These are phyloP conservation scores for Vaccinium darrowii DNA, from an alignment of 148 eudicot species.

Conservation along the genomic window DNA sequence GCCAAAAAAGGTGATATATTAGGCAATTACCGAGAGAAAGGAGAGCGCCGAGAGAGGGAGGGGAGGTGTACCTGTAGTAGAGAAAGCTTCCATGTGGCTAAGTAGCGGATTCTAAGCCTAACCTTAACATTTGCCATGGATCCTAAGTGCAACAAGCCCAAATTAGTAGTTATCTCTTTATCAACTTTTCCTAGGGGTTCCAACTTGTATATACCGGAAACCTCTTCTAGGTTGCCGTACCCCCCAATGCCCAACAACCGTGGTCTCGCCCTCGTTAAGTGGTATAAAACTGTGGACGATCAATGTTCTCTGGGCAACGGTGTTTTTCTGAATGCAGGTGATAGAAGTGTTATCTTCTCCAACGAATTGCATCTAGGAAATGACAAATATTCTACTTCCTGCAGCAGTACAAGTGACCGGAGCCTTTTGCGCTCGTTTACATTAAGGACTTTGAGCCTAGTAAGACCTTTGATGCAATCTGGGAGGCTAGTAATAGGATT, in stretches of 20 bases:
- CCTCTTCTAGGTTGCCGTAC: too few relatives aligned
- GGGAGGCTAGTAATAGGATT: slow-evolving; percentile 9
- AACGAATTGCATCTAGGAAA: neutral
- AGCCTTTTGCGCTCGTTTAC: neutral
- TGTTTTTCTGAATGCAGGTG: neutral
- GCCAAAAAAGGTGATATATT: neutral
- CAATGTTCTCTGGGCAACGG: too few relatives aligned
- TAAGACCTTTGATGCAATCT: neutral
- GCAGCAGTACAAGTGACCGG: slow-evolving; percentile 1
- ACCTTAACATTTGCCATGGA: neutral
- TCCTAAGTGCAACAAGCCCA: neutral
- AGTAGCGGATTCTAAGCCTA: too few relatives aligned
- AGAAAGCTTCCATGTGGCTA: too few relatives aligned
- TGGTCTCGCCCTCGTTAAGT: neutral
- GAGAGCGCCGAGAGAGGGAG: too few relatives aligned
- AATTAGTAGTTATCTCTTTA: neutral
- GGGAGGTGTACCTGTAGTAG: neutral
- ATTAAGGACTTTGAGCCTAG: neutral
- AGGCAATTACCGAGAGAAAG: too few relatives aligned
- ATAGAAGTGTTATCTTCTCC: neutral
- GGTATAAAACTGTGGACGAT: too few relatives aligned
- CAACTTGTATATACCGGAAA: neutral
- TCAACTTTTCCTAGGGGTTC: neutral
- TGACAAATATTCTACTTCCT: neutral
- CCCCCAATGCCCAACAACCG: too few relatives aligned